These are phyloP conservation scores for Pleoardoris graminearum DNA, from an alignment of 2,329 filamentous ascomycete species.

Conservation along the genomic window DNA sequence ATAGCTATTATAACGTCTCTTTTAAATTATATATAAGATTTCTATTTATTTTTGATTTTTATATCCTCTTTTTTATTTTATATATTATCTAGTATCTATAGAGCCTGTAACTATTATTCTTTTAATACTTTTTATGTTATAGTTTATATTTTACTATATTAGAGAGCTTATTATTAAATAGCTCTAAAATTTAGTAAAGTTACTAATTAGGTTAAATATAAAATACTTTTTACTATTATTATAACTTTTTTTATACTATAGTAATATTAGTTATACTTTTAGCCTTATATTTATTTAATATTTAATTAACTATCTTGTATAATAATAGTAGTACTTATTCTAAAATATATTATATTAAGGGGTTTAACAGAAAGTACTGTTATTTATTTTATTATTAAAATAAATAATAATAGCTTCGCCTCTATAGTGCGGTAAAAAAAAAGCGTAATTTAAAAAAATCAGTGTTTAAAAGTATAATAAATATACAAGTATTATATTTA, in stretches of 20 bases:
- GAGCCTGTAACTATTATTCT: slow-evolving; percentile 4
- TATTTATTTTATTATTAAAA: slow-evolving; percentile 5
- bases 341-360: not conserved
- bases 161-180: slow-evolving; percentile 2
- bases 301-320: slow-evolving; percentile 13
- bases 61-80: slow-evolving; percentile 5
- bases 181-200: slow-evolving; percentile 9
- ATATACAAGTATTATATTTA: too few relatives aligned
- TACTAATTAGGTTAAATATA: not conserved
- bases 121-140: slow-evolving; percentile 11
- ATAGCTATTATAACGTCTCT: slow-evolving; percentile 9
- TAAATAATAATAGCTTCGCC: slow-evolving; percentile 11
- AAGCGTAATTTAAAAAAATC: too few relatives aligned
- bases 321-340: slow-evolving; percentile 6
- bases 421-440: too few relatives aligned
- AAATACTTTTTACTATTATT: not conserved
- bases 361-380: slow-evolving; percentile 5
- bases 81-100: slow-evolving; percentile 7
- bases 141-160: slow-evolving; percentile 4
- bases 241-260: slow-evolving; percentile 7
- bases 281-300: slow-evolving; percentile 11
- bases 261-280: slow-evolving; percentile 9
- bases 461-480: too few relatives aligned
- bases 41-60: slow-evolving; percentile 5
- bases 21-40: slow-evolving; percentile 6